A percentile compares a stretch with the other conserved stretches of the same genome.
Evolutionary conservation across 2,329 filamentous ascomycete species (phyloP).

Genomic region (Rhynchosporium graminicola): DNA sequence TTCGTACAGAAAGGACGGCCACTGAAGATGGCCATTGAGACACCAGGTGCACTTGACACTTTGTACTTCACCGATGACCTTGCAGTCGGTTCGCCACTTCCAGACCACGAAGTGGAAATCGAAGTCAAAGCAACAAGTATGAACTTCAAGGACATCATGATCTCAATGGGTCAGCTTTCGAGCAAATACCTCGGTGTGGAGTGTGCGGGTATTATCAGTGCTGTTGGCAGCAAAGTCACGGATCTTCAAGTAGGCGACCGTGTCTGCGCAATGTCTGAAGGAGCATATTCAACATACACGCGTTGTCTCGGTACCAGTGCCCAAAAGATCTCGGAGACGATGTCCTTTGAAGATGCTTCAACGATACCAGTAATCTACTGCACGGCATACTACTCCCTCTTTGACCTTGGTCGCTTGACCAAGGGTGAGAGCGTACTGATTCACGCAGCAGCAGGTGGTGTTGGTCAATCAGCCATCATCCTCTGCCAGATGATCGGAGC

Average conservation of each 20-base stretch:
- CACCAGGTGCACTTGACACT: constrained; percentile 35
- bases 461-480: constrained; percentile 43
- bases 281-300: constrained; percentile 39
- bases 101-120: constrained; percentile 34
- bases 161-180: constrained; percentile 42
- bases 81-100: constrained; percentile 27
- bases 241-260: constrained; percentile 40
- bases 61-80: constrained; percentile 35
- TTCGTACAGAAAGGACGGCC: constrained; percentile 42
- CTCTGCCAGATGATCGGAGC: constrained; percentile 40
- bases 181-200: constrained; percentile 41
- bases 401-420: constrained; percentile 32
- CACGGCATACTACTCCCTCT: constrained; percentile 37
- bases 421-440: constrained; percentile 41
- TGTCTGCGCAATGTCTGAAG: constrained; percentile 40
- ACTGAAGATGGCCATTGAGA: constrained; percentile 33
- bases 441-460: constrained; percentile 41
- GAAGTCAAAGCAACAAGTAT: constrained; percentile 40
- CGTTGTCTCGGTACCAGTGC: constrained; percentile 37
- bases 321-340: constrained; percentile 31
- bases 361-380: constrained; percentile 36
- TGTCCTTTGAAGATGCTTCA: constrained; percentile 37
- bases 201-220: constrained; percentile 40
- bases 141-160: constrained; percentile 43
- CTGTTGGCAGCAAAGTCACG: constrained; percentile 37